Percentiles rank a stretch among this genome's conserved stretches.
These are phyloP conservation scores for Aspergillus conjunctus DNA, from an alignment of 495 filamentous ascomycete genomes.

Conservation along the genomic window DNA sequence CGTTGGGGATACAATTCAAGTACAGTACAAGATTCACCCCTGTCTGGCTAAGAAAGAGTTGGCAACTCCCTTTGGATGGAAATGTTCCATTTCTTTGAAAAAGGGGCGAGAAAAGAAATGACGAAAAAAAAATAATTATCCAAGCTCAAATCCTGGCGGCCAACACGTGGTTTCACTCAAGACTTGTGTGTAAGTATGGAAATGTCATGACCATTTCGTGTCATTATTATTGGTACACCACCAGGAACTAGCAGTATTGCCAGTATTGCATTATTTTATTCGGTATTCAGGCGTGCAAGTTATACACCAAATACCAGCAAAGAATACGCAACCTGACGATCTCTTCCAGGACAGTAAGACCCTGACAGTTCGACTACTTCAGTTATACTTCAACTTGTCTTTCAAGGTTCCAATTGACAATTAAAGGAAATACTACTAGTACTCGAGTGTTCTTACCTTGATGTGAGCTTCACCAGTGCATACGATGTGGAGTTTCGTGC, in stretches of 20 bases:
- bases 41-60: not conserved
- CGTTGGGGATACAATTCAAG: not conserved
- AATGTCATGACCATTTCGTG: slow-evolving; percentile 7
- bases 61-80: not conserved
- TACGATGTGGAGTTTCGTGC: too few species aligned
- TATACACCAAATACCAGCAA: not conserved
- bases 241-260: not conserved
- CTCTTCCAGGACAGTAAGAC: too few species aligned
- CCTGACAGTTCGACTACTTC: too few species aligned
- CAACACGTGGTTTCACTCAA: not conserved
- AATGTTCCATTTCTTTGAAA: not conserved
- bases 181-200: not conserved
- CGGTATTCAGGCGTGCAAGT: not conserved
- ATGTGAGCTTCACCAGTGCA: too few species aligned
- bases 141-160: not conserved
- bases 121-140: not conserved
- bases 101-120: not conserved
- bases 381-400: too few species aligned
- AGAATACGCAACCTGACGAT: not conserved
- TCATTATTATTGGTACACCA: slow-evolving; percentile 3
- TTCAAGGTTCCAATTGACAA: too few species aligned
- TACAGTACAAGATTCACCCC: not conserved
- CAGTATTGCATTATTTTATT: not conserved
- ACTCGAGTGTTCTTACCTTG: too few species aligned
- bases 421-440: too few species aligned